phyloP scores from a whole-genome alignment of 441 rosid genomes.

The Jatropha multifida region DNA sequence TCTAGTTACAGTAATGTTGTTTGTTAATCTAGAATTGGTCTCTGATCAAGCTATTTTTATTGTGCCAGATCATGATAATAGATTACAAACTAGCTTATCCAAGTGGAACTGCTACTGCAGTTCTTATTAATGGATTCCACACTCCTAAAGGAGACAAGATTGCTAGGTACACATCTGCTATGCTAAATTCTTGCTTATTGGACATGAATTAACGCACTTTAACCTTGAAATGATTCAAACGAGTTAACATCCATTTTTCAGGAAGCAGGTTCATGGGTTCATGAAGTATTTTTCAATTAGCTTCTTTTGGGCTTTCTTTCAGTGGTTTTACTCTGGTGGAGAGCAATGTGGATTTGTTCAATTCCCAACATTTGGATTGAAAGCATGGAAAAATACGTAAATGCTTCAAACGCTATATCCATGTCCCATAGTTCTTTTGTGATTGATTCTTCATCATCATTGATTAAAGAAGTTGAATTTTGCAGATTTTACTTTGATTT shows the following conservation, averaged over 20 bases:
- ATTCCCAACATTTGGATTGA: slow-evolving; percentile 84
- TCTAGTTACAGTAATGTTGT: background rate
- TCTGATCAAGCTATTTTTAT: slow-evolving; percentile 4
- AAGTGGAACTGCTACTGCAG: slow-evolving; percentile 95
- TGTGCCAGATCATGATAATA: slow-evolving; percentile 73
- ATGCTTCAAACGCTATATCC: slow-evolving; percentile 20
- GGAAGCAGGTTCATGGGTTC: slow-evolving; percentile 91
- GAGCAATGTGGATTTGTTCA: slow-evolving; percentile 70
- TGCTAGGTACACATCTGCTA: slow-evolving; percentile 54
- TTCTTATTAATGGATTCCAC: slow-evolving; percentile 92
- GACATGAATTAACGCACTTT: background rate
- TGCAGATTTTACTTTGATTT: slow-evolving; percentile 90
- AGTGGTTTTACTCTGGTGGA: slow-evolving; percentile 91
- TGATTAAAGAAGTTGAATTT: slow-evolving; percentile 25
- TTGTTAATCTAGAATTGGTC: slow-evolving; percentile 9
- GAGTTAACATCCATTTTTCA: slow-evolving; percentile 30
- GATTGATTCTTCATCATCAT: slow-evolving; percentile 3
- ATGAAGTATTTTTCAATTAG: slow-evolving; percentile 67
- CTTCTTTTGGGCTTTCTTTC: slow-evolving; percentile 91
- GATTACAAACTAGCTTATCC: slow-evolving; percentile 84
- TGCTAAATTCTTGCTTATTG: slow-evolving; percentile 12
- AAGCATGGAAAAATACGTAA: slow-evolving; percentile 77
- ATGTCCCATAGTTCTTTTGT: background rate
- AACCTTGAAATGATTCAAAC: slow-evolving; percentile 9
- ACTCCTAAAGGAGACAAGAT: slow-evolving; percentile 73